These are phyloP conservation scores for Fusarium sp. DNA, from an alignment of 2,329 filamentous ascomycete species.

Conservation along the genomic window DNA sequence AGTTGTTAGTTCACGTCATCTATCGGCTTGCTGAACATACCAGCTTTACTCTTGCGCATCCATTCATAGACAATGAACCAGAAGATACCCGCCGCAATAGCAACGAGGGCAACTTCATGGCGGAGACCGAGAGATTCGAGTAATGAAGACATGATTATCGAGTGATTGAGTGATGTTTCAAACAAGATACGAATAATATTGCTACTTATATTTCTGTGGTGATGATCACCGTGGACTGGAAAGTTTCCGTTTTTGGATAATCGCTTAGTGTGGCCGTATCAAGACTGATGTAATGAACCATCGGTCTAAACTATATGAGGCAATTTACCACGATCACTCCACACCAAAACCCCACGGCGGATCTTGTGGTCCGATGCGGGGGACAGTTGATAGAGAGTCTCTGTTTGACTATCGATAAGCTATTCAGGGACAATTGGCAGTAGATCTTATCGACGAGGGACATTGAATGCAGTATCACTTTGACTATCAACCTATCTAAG, in stretches of 20 bases:
- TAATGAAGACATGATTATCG: constrained; percentile 2
- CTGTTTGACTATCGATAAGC: neutral
- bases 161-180: neutral
- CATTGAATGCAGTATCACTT: too few relatives aligned
- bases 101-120: neutral
- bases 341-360: neutral
- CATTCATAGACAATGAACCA: neutral
- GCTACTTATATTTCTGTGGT: neutral
- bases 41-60: neutral
- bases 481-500: neutral
- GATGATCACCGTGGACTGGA: constrained; percentile 8
- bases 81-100: neutral
- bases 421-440: neutral
- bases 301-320: too few relatives aligned
- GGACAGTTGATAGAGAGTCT: neutral
- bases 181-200: accelerated
- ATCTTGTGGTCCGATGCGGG: neutral
- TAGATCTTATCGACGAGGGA: too few relatives aligned
- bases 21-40: neutral
- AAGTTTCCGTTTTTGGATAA: constrained; percentile 2
- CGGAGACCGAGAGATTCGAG: neutral
- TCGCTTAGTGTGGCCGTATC: neutral
- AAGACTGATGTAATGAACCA: too few relatives aligned
- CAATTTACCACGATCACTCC: neutral
- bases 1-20: accelerated